A percentile compares a stretch with the other conserved stretches of the same genome.
Conservation (phyloP, 2,329 filamentous ascomycete species). For the Orbilia blumenaviensis region DNA sequence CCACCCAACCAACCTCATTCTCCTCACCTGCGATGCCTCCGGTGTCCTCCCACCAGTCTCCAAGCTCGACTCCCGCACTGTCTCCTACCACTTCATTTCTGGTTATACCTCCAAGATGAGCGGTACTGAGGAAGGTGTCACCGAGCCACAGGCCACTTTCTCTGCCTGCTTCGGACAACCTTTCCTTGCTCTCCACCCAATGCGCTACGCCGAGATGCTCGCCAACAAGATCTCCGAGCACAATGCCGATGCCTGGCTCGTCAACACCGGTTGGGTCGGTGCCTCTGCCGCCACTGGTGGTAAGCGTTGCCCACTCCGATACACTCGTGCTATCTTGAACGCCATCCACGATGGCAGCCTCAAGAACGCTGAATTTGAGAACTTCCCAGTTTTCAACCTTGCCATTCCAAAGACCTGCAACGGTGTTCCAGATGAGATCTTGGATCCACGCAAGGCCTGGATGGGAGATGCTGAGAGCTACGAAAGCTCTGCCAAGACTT, state of each 20-base stretch:
- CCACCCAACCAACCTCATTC: constrained; percentile 96
- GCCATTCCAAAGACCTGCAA: constrained; percentile 91
- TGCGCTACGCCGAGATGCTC: constrained; percentile 98
- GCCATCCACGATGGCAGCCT: constrained; percentile 97
- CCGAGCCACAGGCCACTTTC: constrained; percentile 97
- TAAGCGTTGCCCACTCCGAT: constrained; percentile 97
- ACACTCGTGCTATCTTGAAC: constrained; percentile 97
- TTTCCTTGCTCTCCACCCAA: constrained; percentile 97
- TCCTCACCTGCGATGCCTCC: constrained; percentile 96
- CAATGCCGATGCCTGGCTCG: constrained; percentile 95
- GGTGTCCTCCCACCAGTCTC: constrained; percentile 98
- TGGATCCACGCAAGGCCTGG: constrained; percentile 96
- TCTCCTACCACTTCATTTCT: constrained; percentile 99
- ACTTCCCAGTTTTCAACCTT: constrained; percentile 95
- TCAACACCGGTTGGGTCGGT: constrained; percentile 98
- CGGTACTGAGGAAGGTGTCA: constrained; percentile 95
- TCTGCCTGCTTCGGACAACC: constrained; percentile 99
- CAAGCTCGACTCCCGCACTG: constrained; percentile 89
- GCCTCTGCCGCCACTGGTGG: constrained; percentile 89
- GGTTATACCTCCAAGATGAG: constrained; percentile 99
- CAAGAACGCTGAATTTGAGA: constrained; percentile 91
- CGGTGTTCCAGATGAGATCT: constrained; percentile 85
- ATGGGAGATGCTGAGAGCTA: constrained; percentile 80
- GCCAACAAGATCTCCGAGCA: constrained; percentile 96
- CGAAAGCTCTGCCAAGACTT: constrained; percentile 86